phyloP scores from a whole-genome alignment of 1,284 basidiomycete genomes.

The Grifola frondosa region DNA sequence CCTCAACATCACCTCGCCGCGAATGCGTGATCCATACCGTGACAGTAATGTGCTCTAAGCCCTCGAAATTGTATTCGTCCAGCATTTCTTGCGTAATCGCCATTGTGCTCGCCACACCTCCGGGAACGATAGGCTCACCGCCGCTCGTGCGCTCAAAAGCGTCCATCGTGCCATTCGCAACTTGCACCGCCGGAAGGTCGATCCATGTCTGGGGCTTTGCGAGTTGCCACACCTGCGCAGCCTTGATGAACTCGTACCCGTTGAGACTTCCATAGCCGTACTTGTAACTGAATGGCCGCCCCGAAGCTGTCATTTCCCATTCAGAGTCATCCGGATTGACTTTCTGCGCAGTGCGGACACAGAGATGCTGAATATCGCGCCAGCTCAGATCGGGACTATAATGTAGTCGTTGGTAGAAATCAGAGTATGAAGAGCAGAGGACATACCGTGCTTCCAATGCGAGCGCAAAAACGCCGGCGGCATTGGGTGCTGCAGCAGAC shows the following conservation, averaged over 20 bases:
- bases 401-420: constrained; percentile 10
- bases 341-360: constrained; percentile 74
- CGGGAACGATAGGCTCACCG: constrained; percentile 64
- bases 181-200: constrained; percentile 68
- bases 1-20: constrained; percentile 89
- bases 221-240: constrained; percentile 79
- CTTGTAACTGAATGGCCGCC: constrained; percentile 91
- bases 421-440: neutral
- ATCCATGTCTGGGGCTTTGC: constrained; percentile 97
- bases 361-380: constrained; percentile 95
- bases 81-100: constrained; percentile 75
- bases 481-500: constrained; percentile 96
- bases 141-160: constrained; percentile 59
- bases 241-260: constrained; percentile 80
- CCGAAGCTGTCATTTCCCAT: constrained; percentile 86
- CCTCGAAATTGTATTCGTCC: constrained; percentile 77
- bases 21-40: constrained; percentile 91
- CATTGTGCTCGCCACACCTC: constrained; percentile 69
- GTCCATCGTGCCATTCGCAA: constrained; percentile 63
- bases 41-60: constrained; percentile 91
- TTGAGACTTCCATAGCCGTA: constrained; percentile 94
- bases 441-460: constrained; percentile 80
- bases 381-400: constrained; percentile 88
- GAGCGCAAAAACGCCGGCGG: constrained; percentile 87
- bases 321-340: constrained; percentile 92